A percentile compares a stretch with the other conserved stretches of the same genome.
Evolutionary conservation across 2,329 filamentous ascomycete genomes (phyloP).

Genomic region (Monilinia laxa): DNA sequence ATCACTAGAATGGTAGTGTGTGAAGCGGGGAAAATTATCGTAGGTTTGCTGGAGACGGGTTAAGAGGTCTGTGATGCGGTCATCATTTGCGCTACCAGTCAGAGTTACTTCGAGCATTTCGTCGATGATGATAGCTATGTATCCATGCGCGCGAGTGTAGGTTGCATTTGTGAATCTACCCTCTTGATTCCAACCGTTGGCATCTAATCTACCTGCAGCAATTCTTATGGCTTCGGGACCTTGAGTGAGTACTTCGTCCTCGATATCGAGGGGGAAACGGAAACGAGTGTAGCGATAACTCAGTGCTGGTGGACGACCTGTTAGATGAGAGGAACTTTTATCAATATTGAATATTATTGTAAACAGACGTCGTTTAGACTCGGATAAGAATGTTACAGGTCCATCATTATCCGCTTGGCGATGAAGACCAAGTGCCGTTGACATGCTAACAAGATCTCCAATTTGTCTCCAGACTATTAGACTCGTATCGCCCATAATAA

Average conservation of each 20-base stretch:
- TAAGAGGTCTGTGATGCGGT: slow-evolving; percentile 31
- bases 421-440: slow-evolving; percentile 37
- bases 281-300: slow-evolving; percentile 54
- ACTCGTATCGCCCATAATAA: slow-evolving; percentile 45
- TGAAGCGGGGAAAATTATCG: slow-evolving; percentile 39
- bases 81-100: slow-evolving; percentile 29
- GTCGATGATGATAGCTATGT: slow-evolving; percentile 53
- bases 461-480: slow-evolving; percentile 44
- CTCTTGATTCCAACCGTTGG: slow-evolving; percentile 52
- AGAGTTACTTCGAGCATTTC: slow-evolving; percentile 58
- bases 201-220: slow-evolving; percentile 46
- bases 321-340: slow-evolving; percentile 52
- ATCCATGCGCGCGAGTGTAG: slow-evolving; percentile 47
- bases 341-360: slow-evolving; percentile 47
- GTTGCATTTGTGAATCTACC: slow-evolving; percentile 48
- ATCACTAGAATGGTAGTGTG: slow-evolving; percentile 43
- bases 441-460: slow-evolving; percentile 42
- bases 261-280: slow-evolving; percentile 55
- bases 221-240: slow-evolving; percentile 43
- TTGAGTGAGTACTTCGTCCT: slow-evolving; percentile 50
- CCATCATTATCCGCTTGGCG: slow-evolving; percentile 30
- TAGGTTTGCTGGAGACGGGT: slow-evolving; percentile 42
- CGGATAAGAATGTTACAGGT: slow-evolving; percentile 39
- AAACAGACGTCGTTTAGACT: slow-evolving; percentile 43
- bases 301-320: slow-evolving; percentile 54